Percentiles rank a stretch among this genome's conserved stretches.
Conservation (phyloP, 2,329 filamentous ascomycete species). For the Teratosphaeria viscida region DNA sequence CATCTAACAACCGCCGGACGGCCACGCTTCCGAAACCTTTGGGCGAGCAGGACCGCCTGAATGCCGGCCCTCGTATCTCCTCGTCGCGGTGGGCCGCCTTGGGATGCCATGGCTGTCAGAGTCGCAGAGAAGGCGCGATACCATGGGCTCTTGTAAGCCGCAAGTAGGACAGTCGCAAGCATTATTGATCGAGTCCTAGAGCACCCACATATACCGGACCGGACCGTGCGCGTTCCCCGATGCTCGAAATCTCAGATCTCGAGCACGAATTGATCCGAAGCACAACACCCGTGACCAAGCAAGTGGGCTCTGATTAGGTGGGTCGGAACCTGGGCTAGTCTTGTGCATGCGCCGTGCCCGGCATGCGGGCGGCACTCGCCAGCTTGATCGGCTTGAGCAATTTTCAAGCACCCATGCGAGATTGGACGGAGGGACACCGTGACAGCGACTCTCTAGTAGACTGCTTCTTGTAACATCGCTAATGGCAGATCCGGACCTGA, state of each 20-base stretch:
- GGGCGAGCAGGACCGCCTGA: not conserved
- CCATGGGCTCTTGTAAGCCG: not conserved
- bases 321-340: not conserved
- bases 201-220: not conserved
- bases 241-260: slow-evolving; percentile 5
- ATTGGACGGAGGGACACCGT: slow-evolving; percentile 3
- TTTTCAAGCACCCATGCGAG: slow-evolving; percentile 3
- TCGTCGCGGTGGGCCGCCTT: not conserved
- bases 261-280: slow-evolving; percentile 3
- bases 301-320: slow-evolving; percentile 1
- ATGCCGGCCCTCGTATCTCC: not conserved
- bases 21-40: not conserved
- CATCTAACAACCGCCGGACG: not conserved
- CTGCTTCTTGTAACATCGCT: slow-evolving; percentile 1
- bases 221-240: not conserved
- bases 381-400: slow-evolving; percentile 3
- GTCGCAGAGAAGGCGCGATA: not conserved
- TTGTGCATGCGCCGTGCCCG: slow-evolving; percentile 2
- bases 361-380: slow-evolving; percentile 3
- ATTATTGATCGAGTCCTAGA: not conserved
- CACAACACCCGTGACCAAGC: slow-evolving; percentile 1
- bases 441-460: not conserved
- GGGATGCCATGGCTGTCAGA: not conserved
- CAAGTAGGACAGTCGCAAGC: not conserved
- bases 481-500: not conserved